phyloP scores from a whole-genome alignment of 2,329 filamentous ascomycete species.

The Botrytis elliptica region DNA sequence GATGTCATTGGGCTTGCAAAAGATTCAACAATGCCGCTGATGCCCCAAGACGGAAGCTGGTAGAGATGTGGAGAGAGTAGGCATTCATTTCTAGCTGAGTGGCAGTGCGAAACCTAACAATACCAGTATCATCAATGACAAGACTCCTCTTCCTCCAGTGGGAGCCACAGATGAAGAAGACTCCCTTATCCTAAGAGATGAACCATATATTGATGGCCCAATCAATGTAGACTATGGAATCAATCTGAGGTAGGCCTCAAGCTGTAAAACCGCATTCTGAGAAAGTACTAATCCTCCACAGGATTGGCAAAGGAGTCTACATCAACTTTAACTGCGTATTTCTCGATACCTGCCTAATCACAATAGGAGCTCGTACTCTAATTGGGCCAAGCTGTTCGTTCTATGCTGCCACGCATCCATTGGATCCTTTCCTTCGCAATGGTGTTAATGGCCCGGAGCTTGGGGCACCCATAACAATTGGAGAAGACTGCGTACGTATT shows the following conservation, averaged over 20 bases:
- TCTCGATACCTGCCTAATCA: conserved; percentile 73
- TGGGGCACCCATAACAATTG: conserved; percentile 71
- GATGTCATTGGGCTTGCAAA: conserved; percentile 55
- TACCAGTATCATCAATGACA: conserved; percentile 52
- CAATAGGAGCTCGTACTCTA: conserved; percentile 73
- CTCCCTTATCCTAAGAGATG: conserved; percentile 59
- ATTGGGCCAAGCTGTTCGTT: conserved; percentile 77
- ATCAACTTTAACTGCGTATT: conserved; percentile 75
- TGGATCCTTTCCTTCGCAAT: conserved; percentile 72
- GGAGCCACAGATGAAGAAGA: conserved; percentile 61
- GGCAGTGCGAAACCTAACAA: conserved; percentile 21
- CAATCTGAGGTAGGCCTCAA: conserved; percentile 56
- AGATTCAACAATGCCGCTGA: conserved; percentile 64
- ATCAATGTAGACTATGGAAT: conserved; percentile 75
- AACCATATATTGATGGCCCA: conserved; percentile 69
- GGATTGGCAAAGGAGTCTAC: conserved; percentile 68
- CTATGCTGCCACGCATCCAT: conserved; percentile 72
- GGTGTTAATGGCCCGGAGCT: conserved; percentile 72
- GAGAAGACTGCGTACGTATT: conserved; percentile 63
- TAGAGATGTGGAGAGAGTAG: conserved; percentile 72
- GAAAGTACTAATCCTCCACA: conserved; percentile 31
- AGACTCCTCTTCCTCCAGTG: conserved; percentile 60
- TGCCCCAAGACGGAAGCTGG: conserved; percentile 57
- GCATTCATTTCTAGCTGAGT: conserved; percentile 31
- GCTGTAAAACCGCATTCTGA: background rate